A percentile compares a stretch with the other conserved stretches of the same genome.
phyloP scores from a whole-genome alignment of 148 eudicot genomes.

The Cornus controversa region DNA sequence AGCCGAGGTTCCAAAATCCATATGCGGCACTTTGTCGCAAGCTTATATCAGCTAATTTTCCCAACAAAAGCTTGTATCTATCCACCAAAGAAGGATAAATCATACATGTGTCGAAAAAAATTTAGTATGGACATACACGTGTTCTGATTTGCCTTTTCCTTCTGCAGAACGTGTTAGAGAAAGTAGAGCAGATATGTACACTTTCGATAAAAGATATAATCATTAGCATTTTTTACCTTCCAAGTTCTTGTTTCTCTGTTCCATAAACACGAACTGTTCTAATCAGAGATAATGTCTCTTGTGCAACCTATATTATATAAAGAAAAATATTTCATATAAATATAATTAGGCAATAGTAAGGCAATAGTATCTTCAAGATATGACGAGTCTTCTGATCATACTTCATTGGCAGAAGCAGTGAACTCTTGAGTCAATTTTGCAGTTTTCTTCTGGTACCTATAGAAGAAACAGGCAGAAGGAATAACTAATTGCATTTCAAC shows the following conservation, averaged over 20 bases:
- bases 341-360: neutral
- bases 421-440: constrained; percentile 84
- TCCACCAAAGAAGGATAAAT: constrained; percentile 3
- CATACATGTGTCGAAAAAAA: neutral
- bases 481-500: neutral
- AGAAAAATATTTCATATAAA: constrained; percentile 4
- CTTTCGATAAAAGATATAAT: neutral
- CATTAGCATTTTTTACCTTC: constrained; percentile 50
- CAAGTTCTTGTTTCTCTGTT: constrained; percentile 79
- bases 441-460: constrained; percentile 96
- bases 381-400: constrained; percentile 27
- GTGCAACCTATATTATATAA: constrained; percentile 67
- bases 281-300: constrained; percentile 93
- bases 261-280: constrained; percentile 99
- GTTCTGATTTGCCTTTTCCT: neutral
- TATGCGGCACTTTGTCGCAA: constrained; percentile 92
- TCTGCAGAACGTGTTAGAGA: neutral
- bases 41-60: constrained; percentile 78
- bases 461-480: constrained; percentile 10
- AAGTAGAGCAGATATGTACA: neutral
- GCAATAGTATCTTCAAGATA: neutral
- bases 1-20: constrained; percentile 92
- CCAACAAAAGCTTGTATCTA: constrained; percentile 83
- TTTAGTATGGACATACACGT: neutral
- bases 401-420: constrained; percentile 96